These are phyloP conservation scores for Cephalotrichum gorgonifer DNA, from an alignment of 2,329 filamentous ascomycete species.

Conservation along the genomic window DNA sequence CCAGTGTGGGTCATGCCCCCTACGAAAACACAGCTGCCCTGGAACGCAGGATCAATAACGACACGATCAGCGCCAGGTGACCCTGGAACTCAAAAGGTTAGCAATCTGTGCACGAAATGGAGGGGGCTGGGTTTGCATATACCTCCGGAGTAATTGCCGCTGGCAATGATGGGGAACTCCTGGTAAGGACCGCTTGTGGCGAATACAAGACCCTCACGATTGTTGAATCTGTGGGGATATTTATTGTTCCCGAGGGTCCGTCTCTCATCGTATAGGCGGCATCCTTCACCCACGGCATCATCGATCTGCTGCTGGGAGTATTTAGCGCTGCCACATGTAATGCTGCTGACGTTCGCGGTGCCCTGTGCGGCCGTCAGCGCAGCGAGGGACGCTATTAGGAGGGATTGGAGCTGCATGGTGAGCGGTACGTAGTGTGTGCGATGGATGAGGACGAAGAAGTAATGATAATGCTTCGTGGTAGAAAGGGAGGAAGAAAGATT, in stretches of 20 bases:
- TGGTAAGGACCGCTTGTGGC: constrained; percentile 9
- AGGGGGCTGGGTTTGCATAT: constrained; percentile 5
- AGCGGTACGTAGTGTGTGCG: not conserved
- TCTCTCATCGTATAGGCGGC: constrained; percentile 6
- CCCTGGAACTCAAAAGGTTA: constrained; percentile 22
- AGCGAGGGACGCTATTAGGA: not conserved
- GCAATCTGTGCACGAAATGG: not conserved
- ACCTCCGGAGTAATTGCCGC: constrained; percentile 10
- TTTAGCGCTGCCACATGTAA: constrained; percentile 6
- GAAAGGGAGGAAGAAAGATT: too few species aligned
- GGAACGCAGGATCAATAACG: constrained; percentile 37
- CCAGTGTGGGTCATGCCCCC: constrained; percentile 56
- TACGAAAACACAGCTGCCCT: constrained; percentile 32
- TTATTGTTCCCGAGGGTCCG: constrained; percentile 6
- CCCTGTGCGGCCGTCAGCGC: constrained; percentile 7
- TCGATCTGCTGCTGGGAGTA: constrained; percentile 8
- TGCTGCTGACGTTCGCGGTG: constrained; percentile 3
- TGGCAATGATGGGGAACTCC: constrained; percentile 12
- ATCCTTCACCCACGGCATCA: constrained; percentile 9
- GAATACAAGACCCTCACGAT: constrained; percentile 11
- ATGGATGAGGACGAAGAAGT: too few species aligned
- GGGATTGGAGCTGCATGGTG: constrained; percentile 4
- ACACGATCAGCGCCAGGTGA: constrained; percentile 52
- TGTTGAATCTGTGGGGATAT: constrained; percentile 14
- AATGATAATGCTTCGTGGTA: too few species aligned